These are phyloP conservation scores for Lactarius indigo DNA, from an alignment of 768 basidiomycete species.

Conservation along the genomic window DNA sequence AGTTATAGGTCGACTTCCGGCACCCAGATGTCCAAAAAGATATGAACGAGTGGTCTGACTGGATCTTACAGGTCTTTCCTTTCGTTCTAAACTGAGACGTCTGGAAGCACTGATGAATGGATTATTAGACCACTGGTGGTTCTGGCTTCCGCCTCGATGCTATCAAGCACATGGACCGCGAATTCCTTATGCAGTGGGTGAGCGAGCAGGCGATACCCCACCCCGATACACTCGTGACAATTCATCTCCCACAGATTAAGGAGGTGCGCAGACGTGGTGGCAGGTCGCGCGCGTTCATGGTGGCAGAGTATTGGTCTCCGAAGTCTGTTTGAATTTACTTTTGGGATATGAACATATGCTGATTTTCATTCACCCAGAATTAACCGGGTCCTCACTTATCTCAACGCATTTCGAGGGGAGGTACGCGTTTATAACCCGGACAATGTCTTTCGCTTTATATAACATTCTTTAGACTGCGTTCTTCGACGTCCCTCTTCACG, in stretches of 20 bases:
- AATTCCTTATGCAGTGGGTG: constrained; percentile 69
- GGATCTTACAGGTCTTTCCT: constrained; percentile 55
- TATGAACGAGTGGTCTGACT: constrained; percentile 70
- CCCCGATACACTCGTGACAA: constrained; percentile 3
- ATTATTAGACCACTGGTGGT: constrained; percentile 57
- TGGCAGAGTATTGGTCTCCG: constrained; percentile 82
- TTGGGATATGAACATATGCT: constrained; percentile 5
- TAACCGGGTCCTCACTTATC: constrained; percentile 47
- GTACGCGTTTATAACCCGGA: constrained; percentile 35
- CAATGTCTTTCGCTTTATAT: neutral
- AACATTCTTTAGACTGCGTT: constrained; percentile 61
- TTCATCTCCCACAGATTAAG: constrained; percentile 42
- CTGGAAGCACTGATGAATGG: neutral
- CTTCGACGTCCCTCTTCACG: constrained; percentile 89
- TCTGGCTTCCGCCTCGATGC: constrained; percentile 85
- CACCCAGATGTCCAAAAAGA: constrained; percentile 80
- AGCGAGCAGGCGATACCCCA: constrained; percentile 26
- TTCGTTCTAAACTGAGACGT: neutral
- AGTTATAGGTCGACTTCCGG: constrained; percentile 69
- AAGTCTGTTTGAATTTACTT: constrained; percentile 41
- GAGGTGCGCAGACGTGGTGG: constrained; percentile 44
- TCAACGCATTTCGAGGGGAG: constrained; percentile 61
- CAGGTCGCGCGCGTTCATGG: constrained; percentile 53
- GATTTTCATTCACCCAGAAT: constrained; percentile 39
- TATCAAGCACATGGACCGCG: constrained; percentile 81